phyloP scores from a whole-genome alignment of 805 yeast species.

The Debaryomyces tyrocola region DNA sequence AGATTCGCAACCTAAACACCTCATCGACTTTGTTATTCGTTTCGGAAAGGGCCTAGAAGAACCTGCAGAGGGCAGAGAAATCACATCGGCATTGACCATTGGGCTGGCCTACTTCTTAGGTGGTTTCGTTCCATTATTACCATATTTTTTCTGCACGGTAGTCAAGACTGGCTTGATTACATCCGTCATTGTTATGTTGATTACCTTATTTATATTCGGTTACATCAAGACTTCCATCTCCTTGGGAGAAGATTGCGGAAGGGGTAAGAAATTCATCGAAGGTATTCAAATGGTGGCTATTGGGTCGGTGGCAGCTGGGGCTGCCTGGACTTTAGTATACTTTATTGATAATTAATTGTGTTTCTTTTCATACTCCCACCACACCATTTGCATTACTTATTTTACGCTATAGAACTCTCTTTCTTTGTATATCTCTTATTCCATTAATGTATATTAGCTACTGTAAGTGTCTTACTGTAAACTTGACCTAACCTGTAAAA shows the following conservation, averaged over 20 bases:
- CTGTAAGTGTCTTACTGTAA: not conserved
- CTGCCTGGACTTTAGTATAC: conserved; percentile 91
- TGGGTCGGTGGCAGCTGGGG: conserved; percentile 97
- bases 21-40: conserved; percentile 84
- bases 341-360: conserved; percentile 49
- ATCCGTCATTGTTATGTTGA: conserved; percentile 76
- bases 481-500: not conserved
- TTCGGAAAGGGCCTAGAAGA: conserved; percentile 92
- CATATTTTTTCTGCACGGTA: conserved; percentile 78
- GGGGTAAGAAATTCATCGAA: conserved; percentile 60
- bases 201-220: conserved; percentile 87
- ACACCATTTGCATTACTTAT: not conserved
- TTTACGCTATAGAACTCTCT: not conserved
- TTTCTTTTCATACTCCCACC: not conserved
- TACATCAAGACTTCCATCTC: conserved; percentile 81
- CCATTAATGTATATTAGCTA: not conserved
- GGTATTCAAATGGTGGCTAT: conserved; percentile 92
- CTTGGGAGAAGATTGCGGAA: conserved; percentile 75
- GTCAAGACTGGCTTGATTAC: conserved; percentile 76
- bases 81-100: conserved; percentile 85
- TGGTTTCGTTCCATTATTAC: conserved; percentile 87
- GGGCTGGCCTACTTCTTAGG: conserved; percentile 89
- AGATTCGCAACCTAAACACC: conserved; percentile 70
- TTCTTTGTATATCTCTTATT: not conserved
- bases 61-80: conserved; percentile 90